Percentiles rank a stretch among this genome's conserved stretches.
Conservation (phyloP, 2,329 filamentous ascomycete species). For the Verticillium klebahnii region DNA sequence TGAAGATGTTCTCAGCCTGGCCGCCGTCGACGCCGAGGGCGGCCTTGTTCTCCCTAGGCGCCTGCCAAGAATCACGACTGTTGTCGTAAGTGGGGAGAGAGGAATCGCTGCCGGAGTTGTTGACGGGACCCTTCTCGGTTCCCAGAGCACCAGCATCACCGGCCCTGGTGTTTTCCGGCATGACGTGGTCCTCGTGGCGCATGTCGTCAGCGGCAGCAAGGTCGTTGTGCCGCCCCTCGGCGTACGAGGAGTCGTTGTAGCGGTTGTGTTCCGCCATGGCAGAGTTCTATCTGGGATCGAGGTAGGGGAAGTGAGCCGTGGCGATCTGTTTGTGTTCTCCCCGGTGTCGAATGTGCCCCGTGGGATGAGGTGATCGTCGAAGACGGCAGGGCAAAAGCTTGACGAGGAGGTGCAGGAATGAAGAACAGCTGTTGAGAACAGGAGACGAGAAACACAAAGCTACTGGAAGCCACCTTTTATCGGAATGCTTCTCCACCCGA, state of each 20-base stretch:
- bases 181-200: background rate
- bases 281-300: background rate
- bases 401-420: background rate
- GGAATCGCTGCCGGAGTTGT: background rate
- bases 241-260: background rate
- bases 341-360: background rate
- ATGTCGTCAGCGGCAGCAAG: background rate
- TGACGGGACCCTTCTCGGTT: background rate
- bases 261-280: background rate
- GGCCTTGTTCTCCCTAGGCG: background rate
- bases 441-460: background rate
- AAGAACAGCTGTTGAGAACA: background rate
- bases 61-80: background rate
- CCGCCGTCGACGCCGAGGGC: background rate
- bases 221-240: background rate
- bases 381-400: background rate
- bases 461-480: background rate
- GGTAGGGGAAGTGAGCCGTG: background rate
- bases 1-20: constrained; percentile 20
- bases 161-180: background rate
- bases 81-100: background rate
- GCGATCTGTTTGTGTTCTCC: background rate
- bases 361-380: background rate
- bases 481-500: background rate
- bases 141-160: background rate